A percentile compares a stretch with the other conserved stretches of the same genome.
phyloP scores from a whole-genome alignment of 2,329 filamentous ascomycete genomes.

The Microascus cirrosus region DNA sequence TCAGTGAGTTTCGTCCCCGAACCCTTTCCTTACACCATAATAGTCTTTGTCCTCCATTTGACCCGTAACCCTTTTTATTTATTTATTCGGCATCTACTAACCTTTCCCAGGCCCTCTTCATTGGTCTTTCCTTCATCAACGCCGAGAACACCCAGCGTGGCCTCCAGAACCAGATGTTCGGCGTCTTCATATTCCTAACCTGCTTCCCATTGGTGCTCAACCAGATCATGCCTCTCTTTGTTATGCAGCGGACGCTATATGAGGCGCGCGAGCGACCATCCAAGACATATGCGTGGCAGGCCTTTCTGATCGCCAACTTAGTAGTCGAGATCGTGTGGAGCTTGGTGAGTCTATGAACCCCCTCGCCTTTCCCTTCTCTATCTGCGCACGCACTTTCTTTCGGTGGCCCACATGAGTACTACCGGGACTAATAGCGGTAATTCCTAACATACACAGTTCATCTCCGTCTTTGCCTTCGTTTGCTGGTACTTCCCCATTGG shows the following conservation, averaged over 20 bases:
- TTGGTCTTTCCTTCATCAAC: conserved; percentile 58
- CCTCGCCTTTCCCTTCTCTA: not conserved
- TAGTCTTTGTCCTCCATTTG: not conserved
- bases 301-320: conserved; percentile 51
- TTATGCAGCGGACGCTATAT: conserved; percentile 57
- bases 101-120: conserved; percentile 38
- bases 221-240: conserved; percentile 61
- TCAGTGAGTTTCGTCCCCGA: not conserved
- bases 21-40: not conserved
- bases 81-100: too few species aligned
- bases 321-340: conserved; percentile 59
- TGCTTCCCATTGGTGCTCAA: conserved; percentile 57
- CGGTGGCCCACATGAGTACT: not conserved
- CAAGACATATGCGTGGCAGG: conserved; percentile 57
- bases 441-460: conserved; percentile 20
- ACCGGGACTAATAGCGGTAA: not conserved
- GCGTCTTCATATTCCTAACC: conserved; percentile 59
- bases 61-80: not conserved
- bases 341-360: conserved; percentile 19
- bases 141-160: conserved; percentile 50
- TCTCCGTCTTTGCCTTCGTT: conserved; percentile 49
- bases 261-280: conserved; percentile 58
- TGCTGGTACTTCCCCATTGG: conserved; percentile 61
- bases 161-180: conserved; percentile 61
- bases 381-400: not conserved